Evolutionary conservation across 208 protist species (phyloP), one percentile per base, ranked within the genome.

Genomic region (Leptomonas pyrrhocoris): DNA sequence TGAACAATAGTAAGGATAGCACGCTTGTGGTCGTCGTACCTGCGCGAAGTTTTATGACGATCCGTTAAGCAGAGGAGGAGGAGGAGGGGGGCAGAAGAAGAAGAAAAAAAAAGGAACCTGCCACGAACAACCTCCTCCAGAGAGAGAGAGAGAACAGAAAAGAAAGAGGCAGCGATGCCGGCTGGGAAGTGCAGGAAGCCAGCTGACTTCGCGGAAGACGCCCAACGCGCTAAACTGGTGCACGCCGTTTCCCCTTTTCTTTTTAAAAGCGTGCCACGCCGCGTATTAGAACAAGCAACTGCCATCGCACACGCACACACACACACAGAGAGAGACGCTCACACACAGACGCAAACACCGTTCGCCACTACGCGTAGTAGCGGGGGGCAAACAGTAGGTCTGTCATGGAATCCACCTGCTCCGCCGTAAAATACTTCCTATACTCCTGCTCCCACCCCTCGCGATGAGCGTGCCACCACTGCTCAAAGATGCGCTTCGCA

Each of bases 401-500:
- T 11, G 79, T 63, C 25, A 96, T 80, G 18, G 46, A 68, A 25
- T 89, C 73, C 25, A 90, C 51, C 69, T 96, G 81, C 12, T 42
- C 75, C 0, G 64, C 5, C 0, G 83, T 89, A 68, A 96, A 96
- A 61, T 65, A 50, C n/a, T 46, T 56, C 65, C 79, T 81, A 79
- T 90, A 85, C 50, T 84, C 80, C 40, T 65, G 28, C 60, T 92
- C 79, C 92, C 92, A 96, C 19, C 77, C 78, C 25, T 86, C 77
- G 49, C 87, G 83, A 60, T 96, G 92, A 7, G 88, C 55, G 54
- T 73, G 68, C 88, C 88, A 96, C 92, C 92, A 96, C 28, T 80
- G 61, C 75, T 85, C 76, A 66, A 94, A 91, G 7, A 85, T 79
- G 23, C 76, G 73, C 57, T 85, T 85, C 0, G 88, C 78, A 30